Conservation (phyloP, 805 yeast species). For the Clavispora carvajalis region DNA sequence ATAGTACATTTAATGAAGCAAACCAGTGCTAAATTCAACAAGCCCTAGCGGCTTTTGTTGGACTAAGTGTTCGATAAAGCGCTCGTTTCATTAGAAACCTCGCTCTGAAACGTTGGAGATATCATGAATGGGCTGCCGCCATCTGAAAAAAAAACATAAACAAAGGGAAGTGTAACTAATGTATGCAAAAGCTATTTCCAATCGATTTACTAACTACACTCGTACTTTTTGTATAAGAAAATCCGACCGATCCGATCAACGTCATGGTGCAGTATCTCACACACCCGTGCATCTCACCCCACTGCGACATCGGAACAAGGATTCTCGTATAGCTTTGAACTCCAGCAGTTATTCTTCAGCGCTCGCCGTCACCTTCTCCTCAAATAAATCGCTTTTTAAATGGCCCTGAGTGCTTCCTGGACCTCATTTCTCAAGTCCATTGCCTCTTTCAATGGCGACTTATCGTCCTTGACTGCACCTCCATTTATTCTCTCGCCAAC, state of each 20-base stretch:
- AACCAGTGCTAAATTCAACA: too few relatives aligned
- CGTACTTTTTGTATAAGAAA: too few relatives aligned
- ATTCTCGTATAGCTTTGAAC: background rate
- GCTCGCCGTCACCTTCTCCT: background rate
- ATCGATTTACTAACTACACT: too few relatives aligned
- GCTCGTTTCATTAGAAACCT: too few relatives aligned
- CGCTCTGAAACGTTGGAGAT: too few relatives aligned
- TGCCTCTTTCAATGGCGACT: conserved; percentile 89
- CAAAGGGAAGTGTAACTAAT: too few relatives aligned
- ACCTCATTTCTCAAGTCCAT: conserved; percentile 84
- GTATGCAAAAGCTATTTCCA: too few relatives aligned
- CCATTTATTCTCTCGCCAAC: conserved; percentile 92
- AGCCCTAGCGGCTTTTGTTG: too few relatives aligned
- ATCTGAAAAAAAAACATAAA: too few relatives aligned
- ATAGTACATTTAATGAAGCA: too few relatives aligned
- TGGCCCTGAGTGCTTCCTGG: conserved; percentile 57
- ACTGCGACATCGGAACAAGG: background rate
- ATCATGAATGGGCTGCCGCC: too few relatives aligned
- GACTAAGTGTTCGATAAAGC: too few relatives aligned
- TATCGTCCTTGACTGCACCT: conserved; percentile 93
- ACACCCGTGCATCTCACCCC: conserved; percentile 3
- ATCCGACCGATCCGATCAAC: conserved; percentile 1
- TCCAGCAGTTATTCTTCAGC: background rate
- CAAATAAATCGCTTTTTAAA: background rate
- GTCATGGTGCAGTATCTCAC: conserved; percentile 4